Conservation (phyloP, 1,284 basidiomycete genomes). For the Apiotrichum gracile region DNA sequence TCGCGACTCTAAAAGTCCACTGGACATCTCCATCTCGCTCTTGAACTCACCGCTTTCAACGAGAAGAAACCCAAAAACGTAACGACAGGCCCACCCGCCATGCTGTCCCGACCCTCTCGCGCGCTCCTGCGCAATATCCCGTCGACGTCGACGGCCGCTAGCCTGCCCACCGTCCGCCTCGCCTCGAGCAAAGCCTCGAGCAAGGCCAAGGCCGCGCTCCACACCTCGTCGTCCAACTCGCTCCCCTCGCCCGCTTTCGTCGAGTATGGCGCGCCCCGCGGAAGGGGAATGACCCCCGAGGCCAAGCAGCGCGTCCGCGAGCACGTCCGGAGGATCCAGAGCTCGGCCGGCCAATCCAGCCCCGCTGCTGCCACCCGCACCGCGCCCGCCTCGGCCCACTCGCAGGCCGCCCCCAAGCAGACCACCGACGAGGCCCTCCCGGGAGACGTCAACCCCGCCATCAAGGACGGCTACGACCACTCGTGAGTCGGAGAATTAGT, state of each 20-base stretch:
- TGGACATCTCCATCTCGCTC: not conserved
- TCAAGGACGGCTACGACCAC: constrained; percentile 31
- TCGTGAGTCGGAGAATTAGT: constrained; percentile 25
- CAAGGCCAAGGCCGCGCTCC: constrained; percentile 9
- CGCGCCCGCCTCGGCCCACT: constrained; percentile 44
- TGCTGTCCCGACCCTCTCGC: constrained; percentile 13
- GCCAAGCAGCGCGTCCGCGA: constrained; percentile 60
- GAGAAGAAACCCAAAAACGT: not conserved
- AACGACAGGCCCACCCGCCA: too few species aligned
- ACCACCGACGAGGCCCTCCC: constrained; percentile 25
- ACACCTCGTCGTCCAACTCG: constrained; percentile 30
- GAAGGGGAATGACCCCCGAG: constrained; percentile 42
- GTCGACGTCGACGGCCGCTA: constrained; percentile 11
- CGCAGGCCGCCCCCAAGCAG: constrained; percentile 33
- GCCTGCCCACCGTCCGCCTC: constrained; percentile 21
- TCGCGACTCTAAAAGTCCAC: not conserved
- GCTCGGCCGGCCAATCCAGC: constrained; percentile 56
- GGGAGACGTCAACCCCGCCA: constrained; percentile 11
- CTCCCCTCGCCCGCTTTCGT: constrained; percentile 8
- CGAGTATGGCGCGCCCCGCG: constrained; percentile 19
- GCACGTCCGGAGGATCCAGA: constrained; percentile 61
- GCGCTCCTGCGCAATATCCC: constrained; percentile 10
- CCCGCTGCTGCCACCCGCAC: constrained; percentile 54
- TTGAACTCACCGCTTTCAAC: not conserved
- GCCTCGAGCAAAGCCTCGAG: constrained; percentile 10